Conservation (phyloP, 352 stramenopile species). For the Pythium phragmitis region DNA sequence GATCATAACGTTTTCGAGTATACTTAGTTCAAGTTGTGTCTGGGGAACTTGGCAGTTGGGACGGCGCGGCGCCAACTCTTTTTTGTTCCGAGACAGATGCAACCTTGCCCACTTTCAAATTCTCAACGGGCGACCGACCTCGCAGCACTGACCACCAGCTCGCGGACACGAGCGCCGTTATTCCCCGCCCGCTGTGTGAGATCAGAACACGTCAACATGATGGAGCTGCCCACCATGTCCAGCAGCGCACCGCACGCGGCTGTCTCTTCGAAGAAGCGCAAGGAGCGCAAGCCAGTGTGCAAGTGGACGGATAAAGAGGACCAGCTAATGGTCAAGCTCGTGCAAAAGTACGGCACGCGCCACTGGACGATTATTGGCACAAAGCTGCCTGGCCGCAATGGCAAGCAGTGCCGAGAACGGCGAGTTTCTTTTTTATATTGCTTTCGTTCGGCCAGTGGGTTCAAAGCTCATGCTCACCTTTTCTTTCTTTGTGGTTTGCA, state of each 20-base stretch:
- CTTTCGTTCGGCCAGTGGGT: not conserved
- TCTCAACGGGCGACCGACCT: constrained; percentile 22
- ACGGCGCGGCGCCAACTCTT: constrained; percentile 24
- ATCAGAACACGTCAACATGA: constrained; percentile 7
- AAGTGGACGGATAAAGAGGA: constrained; percentile 91
- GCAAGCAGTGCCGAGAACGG: constrained; percentile 95
- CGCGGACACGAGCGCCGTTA: not conserved
- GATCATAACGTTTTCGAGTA: constrained; percentile 35
- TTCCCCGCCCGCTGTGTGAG: not conserved
- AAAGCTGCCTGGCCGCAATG: constrained; percentile 91
- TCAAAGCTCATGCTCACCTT: not conserved
- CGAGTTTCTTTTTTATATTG: constrained; percentile 15
- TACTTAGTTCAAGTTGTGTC: constrained; percentile 31
- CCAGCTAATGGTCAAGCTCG: constrained; percentile 81
- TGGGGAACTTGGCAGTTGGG: constrained; percentile 33
- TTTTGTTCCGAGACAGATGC: constrained; percentile 20
- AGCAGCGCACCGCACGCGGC: not conserved
- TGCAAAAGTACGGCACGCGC: constrained; percentile 92
- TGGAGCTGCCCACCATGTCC: not conserved
- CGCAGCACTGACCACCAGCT: not conserved
- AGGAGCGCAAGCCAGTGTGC: constrained; percentile 78
- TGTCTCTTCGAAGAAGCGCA: constrained; percentile 29
- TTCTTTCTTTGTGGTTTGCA: constrained; percentile 18
- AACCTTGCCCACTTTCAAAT: constrained; percentile 26
- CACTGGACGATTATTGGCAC: constrained; percentile 98